Conservation (phyloP, 345 rosid species). For the Corchorus olitorius region DNA sequence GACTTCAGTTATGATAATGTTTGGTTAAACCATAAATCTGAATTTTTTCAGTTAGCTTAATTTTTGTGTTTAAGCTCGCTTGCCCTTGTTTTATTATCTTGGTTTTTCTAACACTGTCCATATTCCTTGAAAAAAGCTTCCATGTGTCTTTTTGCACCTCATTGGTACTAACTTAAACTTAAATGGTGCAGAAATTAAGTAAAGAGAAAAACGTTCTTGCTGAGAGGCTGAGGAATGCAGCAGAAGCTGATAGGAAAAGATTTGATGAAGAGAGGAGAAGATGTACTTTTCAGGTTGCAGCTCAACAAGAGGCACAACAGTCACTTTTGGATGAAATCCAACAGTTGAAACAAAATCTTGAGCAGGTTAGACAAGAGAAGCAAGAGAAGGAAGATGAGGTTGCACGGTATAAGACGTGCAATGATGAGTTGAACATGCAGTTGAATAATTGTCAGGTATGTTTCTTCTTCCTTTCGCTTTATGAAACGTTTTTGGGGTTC, state of each 20-base stretch:
- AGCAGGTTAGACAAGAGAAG: background rate
- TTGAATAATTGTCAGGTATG: background rate
- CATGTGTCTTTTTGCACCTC: background rate
- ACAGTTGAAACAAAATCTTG: background rate
- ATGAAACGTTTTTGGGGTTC: background rate
- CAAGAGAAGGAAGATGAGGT: slow-evolving; percentile 1
- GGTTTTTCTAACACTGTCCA: background rate
- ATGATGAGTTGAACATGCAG: background rate
- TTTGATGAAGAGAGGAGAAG: background rate
- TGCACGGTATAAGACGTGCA: background rate
- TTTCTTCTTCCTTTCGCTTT: slow-evolving; percentile 3
- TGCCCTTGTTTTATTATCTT: background rate
- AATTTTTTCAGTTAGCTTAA: background rate
- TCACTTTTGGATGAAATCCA: slow-evolving; percentile 1
- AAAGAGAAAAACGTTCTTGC: slow-evolving; percentile 5
- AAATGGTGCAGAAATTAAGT: background rate
- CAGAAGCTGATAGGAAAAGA: background rate
- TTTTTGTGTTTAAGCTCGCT: background rate
- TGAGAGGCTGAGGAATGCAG: background rate
- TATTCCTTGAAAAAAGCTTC: background rate
- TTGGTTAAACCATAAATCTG: background rate
- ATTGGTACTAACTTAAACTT: background rate
- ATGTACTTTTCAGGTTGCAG: background rate
- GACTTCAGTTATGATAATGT: background rate
- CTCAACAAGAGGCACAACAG: background rate